Evolutionary conservation across 2,329 filamentous ascomycete genomes (phyloP).

Genomic region (Pyrenochaeta sp.): DNA sequence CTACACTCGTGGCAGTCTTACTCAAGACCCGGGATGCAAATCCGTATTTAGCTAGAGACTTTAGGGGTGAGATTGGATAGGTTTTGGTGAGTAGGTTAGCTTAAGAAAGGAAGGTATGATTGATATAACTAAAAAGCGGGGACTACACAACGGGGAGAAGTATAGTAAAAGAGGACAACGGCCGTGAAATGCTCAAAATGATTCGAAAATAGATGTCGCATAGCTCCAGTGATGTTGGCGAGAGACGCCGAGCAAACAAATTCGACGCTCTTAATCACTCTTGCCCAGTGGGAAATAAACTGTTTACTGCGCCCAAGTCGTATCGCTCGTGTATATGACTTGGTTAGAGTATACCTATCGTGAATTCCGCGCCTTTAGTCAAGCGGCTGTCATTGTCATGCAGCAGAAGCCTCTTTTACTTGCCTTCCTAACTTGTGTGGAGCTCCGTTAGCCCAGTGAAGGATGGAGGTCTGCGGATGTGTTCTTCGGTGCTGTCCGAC

Average conservation of each 20-base stretch:
- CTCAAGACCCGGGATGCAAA: not conserved
- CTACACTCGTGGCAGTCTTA: constrained; percentile 23
- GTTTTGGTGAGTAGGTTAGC: constrained; percentile 3
- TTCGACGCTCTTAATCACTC: not conserved
- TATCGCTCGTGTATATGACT: not conserved
- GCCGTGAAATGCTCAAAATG: not conserved
- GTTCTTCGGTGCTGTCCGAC: not conserved
- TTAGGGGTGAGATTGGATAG: constrained; percentile 13
- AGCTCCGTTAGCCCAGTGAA: not conserved
- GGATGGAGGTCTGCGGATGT: not conserved
- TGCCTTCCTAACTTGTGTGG: not conserved
- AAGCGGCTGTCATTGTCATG: not conserved
- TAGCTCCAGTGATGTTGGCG: not conserved
- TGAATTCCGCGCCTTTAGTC: not conserved
- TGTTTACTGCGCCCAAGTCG: not conserved
- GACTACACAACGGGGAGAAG: no score
- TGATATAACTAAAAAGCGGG: not conserved
- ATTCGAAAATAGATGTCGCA: not conserved
- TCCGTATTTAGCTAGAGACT: not conserved
- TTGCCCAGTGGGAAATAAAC: not conserved
- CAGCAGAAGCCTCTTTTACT: not conserved
- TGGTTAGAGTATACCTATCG: not conserved
- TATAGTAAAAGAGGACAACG: not conserved
- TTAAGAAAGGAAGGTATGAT: constrained; percentile 7
- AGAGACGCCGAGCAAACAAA: not conserved